Conservation (phyloP, 2,329 filamentous ascomycete genomes). For the Venturia pyrina region DNA sequence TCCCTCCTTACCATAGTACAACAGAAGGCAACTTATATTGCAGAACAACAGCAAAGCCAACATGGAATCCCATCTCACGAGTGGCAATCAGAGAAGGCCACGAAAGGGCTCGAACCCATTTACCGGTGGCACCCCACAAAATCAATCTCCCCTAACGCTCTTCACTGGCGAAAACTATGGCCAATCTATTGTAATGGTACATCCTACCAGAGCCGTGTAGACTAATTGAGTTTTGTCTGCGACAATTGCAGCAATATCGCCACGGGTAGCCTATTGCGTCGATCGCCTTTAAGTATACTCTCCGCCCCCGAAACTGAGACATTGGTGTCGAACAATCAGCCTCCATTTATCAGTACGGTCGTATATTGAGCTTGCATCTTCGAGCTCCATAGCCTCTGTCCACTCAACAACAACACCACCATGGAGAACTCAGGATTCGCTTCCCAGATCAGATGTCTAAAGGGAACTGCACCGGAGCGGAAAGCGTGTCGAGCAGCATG, state of each 20-base stretch:
- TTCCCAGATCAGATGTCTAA: constrained; percentile 11
- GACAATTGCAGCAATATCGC: constrained; percentile 6
- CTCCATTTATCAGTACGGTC: background rate
- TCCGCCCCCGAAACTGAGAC: background rate
- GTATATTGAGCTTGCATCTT: background rate
- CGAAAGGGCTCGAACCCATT: background rate
- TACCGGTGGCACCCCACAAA: background rate
- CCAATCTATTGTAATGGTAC: background rate
- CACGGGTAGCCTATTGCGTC: background rate
- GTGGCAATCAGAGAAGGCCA: background rate
- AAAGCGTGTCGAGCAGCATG: constrained; percentile 12
- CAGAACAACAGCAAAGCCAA: background rate
- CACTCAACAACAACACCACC: background rate
- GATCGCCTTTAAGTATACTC: constrained; percentile 7
- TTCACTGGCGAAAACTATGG: background rate
- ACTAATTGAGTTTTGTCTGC: background rate
- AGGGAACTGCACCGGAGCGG: background rate
- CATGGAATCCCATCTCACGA: background rate
- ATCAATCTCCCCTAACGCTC: background rate
- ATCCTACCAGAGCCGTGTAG: background rate
- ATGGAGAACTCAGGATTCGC: constrained; percentile 6
- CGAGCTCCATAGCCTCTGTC: background rate
- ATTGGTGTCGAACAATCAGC: background rate
- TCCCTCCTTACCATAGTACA: constrained; percentile 1
- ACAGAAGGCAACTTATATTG: constrained; percentile 2